Evolutionary conservation across 2,329 filamentous ascomycete genomes (phyloP).

Genomic region (Ophidiomyces ophidiicola): DNA sequence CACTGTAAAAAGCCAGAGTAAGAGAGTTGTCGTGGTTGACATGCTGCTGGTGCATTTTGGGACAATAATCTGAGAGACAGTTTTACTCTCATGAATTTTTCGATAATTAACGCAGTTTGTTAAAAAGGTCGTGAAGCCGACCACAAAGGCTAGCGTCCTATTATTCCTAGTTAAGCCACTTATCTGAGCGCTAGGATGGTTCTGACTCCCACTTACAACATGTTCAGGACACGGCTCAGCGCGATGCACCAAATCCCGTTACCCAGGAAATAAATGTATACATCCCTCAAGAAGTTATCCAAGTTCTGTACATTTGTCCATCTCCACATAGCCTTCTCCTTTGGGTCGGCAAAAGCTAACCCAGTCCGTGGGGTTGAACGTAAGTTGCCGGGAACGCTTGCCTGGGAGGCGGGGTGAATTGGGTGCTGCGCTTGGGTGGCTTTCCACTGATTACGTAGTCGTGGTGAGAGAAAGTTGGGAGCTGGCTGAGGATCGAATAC

Average conservation of each 20-base stretch:
- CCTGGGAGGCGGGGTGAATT: conserved; percentile 16
- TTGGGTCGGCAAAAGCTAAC: conserved; percentile 42
- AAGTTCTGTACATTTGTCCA: conserved; percentile 87
- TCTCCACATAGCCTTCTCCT: conserved; percentile 75
- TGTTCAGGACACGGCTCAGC: conserved; percentile 56
- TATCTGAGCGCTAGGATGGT: neutral
- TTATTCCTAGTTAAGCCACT: neutral
- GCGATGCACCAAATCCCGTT: conserved; percentile 79
- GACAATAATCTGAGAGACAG: conserved; percentile 49
- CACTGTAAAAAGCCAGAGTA: conserved; percentile 73
- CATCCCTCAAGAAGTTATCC: conserved; percentile 72
- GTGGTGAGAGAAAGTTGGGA: conserved; percentile 26
- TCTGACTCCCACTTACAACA: conserved; percentile 47
- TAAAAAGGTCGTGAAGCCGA: conserved; percentile 69
- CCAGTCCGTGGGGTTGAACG: conserved; percentile 14
- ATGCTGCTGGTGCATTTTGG: conserved; percentile 63
- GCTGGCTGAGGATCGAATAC: conserved; percentile 15
- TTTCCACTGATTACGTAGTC: conserved; percentile 39
- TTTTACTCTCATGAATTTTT: conserved; percentile 55
- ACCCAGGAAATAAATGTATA: conserved; percentile 75
- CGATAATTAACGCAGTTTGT: conserved; percentile 75
- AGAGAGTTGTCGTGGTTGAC: conserved; percentile 62
- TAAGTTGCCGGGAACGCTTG: conserved; percentile 1
- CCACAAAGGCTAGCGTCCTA: conserved; percentile 70
- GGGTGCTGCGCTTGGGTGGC: conserved; percentile 36